Conservation (phyloP, 2,329 filamentous ascomycete species). For the Arthrobotrys musiformis region DNA sequence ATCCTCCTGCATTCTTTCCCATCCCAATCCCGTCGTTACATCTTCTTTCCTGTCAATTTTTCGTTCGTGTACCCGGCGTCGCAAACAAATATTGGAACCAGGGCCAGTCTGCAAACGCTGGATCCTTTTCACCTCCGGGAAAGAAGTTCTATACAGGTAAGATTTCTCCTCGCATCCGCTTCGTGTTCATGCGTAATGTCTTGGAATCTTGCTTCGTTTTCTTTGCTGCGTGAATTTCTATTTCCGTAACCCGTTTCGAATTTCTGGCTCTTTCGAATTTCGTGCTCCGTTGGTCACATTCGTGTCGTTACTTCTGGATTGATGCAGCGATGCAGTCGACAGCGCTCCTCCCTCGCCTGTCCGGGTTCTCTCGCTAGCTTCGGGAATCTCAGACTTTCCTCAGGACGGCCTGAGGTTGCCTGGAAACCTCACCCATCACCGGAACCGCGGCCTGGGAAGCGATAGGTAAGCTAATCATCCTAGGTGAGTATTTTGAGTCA, state of each 20-base stretch:
- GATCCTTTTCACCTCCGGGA: conserved; percentile 54
- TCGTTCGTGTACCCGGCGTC: background rate
- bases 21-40: conserved; percentile 39
- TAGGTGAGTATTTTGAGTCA: conserved; percentile 55
- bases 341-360: conserved; percentile 29
- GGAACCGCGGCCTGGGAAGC: conserved; percentile 9
- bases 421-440: conserved; percentile 36
- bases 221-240: conserved; percentile 51
- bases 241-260: conserved; percentile 34
- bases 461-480: conserved; percentile 39
- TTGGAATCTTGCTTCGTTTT: conserved; percentile 35
- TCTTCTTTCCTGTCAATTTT: background rate
- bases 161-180: conserved; percentile 11
- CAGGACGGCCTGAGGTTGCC: conserved; percentile 54
- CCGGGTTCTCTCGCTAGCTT: conserved; percentile 4
- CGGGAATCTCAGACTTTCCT: conserved; percentile 27
- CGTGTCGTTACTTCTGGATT: conserved; percentile 5
- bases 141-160: conserved; percentile 26
- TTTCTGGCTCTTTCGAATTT: conserved; percentile 16
- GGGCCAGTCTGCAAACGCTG: conserved; percentile 8
- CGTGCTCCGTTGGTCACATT: background rate
- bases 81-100: background rate
- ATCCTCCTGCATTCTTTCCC: conserved; percentile 1
- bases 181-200: conserved; percentile 41
- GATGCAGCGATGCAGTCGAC: conserved; percentile 4